These are phyloP conservation scores for Cercophora sp. DNA, from an alignment of 495 filamentous ascomycete species.

Conservation along the genomic window DNA sequence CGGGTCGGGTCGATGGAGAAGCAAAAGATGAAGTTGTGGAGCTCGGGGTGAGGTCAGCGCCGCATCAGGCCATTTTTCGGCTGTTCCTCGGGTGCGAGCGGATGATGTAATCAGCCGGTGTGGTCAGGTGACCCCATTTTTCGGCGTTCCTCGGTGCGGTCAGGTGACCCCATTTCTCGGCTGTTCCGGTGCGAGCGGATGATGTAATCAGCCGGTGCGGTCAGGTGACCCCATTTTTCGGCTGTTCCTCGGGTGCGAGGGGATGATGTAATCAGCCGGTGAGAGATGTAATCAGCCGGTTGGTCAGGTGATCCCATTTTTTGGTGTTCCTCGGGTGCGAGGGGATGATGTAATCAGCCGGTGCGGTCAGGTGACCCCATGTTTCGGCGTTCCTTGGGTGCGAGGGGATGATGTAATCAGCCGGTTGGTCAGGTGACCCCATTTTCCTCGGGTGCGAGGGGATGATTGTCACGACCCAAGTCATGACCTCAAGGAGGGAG, in stretches of 20 bases:
- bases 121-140: too few species aligned
- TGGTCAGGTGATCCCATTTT: too few species aligned
- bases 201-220: background rate
- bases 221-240: too few species aligned
- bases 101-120: background rate
- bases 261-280: too few species aligned
- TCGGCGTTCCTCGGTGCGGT: background rate
- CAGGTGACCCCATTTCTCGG: conserved; percentile 3
- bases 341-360: background rate
- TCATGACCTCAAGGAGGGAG: too few species aligned
- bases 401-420: too few species aligned
- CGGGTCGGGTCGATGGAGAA: conserved; percentile 1
- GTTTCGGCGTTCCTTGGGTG: too few species aligned
- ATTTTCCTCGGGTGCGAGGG: too few species aligned
- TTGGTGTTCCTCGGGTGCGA: background rate
- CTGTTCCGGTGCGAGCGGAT: background rate
- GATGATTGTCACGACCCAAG: too few species aligned
- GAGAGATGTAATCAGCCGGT: too few species aligned
- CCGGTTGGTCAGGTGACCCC: too few species aligned
- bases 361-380: too few species aligned
- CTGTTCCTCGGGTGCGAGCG: background rate
- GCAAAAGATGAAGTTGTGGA: background rate
- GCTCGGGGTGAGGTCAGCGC: conserved; percentile 6
- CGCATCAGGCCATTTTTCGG: conserved; percentile 9
- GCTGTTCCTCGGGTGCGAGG: background rate